These are phyloP conservation scores for Drechslerella coelobrocha DNA, from an alignment of 2,329 filamentous ascomycete genomes.

Conservation along the genomic window DNA sequence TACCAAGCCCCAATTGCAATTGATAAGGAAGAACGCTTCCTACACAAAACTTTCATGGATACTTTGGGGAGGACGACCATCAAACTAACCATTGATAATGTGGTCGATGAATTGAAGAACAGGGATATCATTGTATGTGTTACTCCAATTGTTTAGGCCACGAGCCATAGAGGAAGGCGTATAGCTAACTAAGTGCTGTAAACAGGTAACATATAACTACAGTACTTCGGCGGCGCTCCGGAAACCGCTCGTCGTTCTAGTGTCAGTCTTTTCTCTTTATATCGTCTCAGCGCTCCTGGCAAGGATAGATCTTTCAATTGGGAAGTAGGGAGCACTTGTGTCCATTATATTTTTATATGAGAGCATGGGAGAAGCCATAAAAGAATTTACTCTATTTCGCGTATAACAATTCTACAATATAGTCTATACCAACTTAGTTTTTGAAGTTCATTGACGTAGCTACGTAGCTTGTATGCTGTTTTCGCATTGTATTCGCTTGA, in stretches of 20 bases:
- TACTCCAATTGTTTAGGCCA: not conserved
- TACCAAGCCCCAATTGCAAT: conserved; percentile 78
- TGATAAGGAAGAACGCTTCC: conserved; percentile 66
- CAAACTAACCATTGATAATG: conserved; percentile 78
- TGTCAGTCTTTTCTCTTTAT: conserved; percentile 76
- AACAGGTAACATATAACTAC: conserved; percentile 79
- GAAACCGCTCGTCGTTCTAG: conserved; percentile 84
- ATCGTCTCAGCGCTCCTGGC: conserved; percentile 76
- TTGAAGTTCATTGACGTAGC: too few relatives aligned
- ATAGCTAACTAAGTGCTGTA: not conserved
- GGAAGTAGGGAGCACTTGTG: conserved; percentile 60
- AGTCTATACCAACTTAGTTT: too few relatives aligned
- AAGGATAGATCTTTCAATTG: conserved; percentile 81
- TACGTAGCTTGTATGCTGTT: too few relatives aligned
- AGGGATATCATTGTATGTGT: conserved; percentile 72
- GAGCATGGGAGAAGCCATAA: conserved; percentile 10
- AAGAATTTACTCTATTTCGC: not conserved
- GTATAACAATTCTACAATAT: too few relatives aligned
- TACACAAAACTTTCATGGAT: conserved; percentile 92
- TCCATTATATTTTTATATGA: conserved; percentile 13
- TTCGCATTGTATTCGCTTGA: too few relatives aligned
- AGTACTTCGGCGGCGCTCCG: conserved; percentile 75
- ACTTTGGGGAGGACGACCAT: conserved; percentile 86
- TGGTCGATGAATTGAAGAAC: conserved; percentile 88
- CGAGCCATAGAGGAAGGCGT: not conserved